A percentile compares a stretch with the other conserved stretches of the same genome.
Conservation (phyloP, 257 asterid species). For the Nicotiana paniculata region DNA sequence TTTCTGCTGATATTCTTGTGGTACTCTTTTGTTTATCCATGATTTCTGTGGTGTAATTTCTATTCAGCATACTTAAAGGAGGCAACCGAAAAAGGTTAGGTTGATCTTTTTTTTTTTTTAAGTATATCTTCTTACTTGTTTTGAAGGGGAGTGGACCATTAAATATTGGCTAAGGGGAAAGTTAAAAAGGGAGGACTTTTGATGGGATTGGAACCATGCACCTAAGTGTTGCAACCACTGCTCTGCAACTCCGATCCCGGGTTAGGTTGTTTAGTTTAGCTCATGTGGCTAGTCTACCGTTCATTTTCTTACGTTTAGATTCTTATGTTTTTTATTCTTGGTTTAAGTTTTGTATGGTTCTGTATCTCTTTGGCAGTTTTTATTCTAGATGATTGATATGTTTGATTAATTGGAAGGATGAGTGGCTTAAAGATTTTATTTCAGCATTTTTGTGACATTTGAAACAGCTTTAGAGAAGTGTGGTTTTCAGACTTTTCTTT, state of each 20-base stretch:
- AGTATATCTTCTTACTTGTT: background rate
- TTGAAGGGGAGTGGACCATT: background rate
- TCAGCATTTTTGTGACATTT: background rate
- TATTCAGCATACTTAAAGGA: background rate
- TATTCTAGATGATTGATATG: background rate
- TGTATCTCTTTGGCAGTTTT: background rate
- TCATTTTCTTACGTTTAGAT: background rate
- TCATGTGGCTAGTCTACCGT: background rate
- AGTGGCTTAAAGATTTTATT: slow-evolving; percentile 3
- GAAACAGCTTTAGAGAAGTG: background rate
- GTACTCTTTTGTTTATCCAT: background rate
- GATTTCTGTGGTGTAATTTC: background rate
- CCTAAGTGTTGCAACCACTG: background rate
- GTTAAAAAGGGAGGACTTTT: background rate
- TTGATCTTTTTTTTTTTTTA: background rate
- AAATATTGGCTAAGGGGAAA: background rate
- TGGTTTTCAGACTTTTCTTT: background rate
- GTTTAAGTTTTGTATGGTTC: background rate
- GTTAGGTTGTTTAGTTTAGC: background rate
- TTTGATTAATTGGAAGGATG: slow-evolving; percentile 2
- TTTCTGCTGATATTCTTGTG: background rate
- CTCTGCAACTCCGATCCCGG: background rate
- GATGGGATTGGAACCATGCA: slow-evolving; percentile 1
- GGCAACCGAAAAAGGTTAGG: background rate
- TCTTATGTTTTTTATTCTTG: background rate